Base-by-base conservation (phyloP, 192 early-diverging fungal species). In the Powellomyces hirtus region DNA sequence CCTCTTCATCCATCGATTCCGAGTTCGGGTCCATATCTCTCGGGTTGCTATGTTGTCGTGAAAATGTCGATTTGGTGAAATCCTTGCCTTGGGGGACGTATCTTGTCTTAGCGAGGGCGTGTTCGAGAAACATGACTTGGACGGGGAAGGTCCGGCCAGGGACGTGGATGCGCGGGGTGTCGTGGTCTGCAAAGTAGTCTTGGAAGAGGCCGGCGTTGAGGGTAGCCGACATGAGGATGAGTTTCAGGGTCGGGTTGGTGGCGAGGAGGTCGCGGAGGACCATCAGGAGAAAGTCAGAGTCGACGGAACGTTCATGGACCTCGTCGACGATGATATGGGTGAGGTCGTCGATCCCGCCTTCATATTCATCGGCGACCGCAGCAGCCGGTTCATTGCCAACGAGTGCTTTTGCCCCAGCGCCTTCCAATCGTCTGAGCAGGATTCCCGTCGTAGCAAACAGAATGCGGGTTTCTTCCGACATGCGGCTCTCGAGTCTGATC, bases 211-310 rank as follows among this genome's bases (percentile, higher is more conserved):
- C 85, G 57, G 88, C 85, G 75, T 94, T 91, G 65, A 93, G 81
- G 0, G 94, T 95, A 27, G 94, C 94, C 56, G 89, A 90, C 94
- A 95, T 95, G 61, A 95, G 77, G 22, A 95, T 84, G 16, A 95
- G 70, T 29, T 81, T 79, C 29, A 95, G 70, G 52, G 88, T 82
- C 26, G 22, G 16, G 0, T 59, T 57, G 27, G 83, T 77, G 24
- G 57, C 65, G 5, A 92, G 38, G 34, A 89, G 75, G 45, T 84
- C 83, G 16, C 82, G 80, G 30, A 95, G 72, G 16, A 95, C 76
- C 57, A 87, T 90, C 38, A 95, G 75, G 64, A 93, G 76, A 59
- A 95, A 88, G 62, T 95, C 94, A 1, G 82, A 85, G 70, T 89
- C 84, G 1, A 88, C 75, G 31, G 81, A 86, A 29, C 86, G 77